Evolutionary conservation across 2,329 filamentous ascomycete species (phyloP), one percentile per base, ranked within the genome.

Genomic region (Colletotrichum salicis): DNA sequence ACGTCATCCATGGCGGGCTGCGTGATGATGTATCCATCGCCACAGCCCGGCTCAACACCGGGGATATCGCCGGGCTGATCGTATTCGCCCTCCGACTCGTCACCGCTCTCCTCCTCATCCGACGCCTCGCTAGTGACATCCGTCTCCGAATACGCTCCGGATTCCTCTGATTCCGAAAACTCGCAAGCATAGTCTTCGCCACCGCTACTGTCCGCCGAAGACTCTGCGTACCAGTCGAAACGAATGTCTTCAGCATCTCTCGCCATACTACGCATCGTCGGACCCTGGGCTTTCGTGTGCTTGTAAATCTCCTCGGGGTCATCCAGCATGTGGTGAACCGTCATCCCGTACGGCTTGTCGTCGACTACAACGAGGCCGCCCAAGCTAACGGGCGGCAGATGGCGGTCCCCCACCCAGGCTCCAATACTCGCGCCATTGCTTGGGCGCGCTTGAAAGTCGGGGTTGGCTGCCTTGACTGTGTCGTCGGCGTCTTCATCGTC

Each of bases 271-370:
- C 78, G 80, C 61, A 76, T 58, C 4, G 76, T 75, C 73, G 55
- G 74, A 29, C 73, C 64, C 7, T 73, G 76, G 13, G 73, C 73
- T 27, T 74, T 68, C 45, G 61, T 27, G 55, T 70, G 72, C 56
- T 74, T 65, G n/a, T 71, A 70, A 74, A 7, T 76, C 77, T 27
- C 81, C 4, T 89, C 88, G 1, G 89, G 89, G 69, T 91, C 89
- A 84, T 98, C 96, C 2, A 98, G 89, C 91, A 98, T 96, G 80
- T 98, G 96, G 78, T 98, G 96, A 0, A 98, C 96, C 27, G 94
- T 98, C 94, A 98, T 96, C 13, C 96, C 96, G 77, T 95, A 96
- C 0, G 94, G 90, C 79, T 93, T 91, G 67, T 93, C 91, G 78
- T 98, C 95, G 1, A 98, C 90, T 37, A 96, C 84, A 52, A 98